phyloP scores from a whole-genome alignment of 2,329 filamentous ascomycete species.

The Trichoderma sp. region DNA sequence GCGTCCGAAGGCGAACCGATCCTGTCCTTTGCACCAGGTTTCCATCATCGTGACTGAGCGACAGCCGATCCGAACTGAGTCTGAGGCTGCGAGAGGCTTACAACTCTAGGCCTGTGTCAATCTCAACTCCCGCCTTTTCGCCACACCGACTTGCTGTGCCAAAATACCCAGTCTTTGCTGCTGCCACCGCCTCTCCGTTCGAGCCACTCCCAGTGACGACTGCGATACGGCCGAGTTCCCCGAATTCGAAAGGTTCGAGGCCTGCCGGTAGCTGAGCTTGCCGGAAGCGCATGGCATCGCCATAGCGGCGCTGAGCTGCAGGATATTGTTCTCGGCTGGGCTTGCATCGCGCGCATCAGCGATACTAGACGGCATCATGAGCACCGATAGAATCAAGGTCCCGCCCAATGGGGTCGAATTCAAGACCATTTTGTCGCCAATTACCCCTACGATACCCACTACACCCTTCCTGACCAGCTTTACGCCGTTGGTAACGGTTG shows the following conservation, averaged over 20 bases:
- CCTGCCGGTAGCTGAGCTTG: constrained; percentile 15
- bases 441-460: constrained; percentile 39
- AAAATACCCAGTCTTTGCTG: not conserved
- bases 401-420: constrained; percentile 35
- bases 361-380: constrained; percentile 35
- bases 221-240: not conserved
- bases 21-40: constrained; percentile 18
- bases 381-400: constrained; percentile 36
- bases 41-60: not conserved
- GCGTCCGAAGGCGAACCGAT: constrained; percentile 15
- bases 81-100: constrained; percentile 3
- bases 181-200: constrained; percentile 4
- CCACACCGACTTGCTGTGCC: constrained; percentile 16
- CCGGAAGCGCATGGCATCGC: constrained; percentile 35
- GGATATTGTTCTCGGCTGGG: constrained; percentile 24
- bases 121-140: constrained; percentile 24
- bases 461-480: constrained; percentile 49
- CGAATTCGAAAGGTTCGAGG: not conserved
- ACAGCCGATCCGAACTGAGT: not conserved
- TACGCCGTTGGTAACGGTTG: constrained; percentile 73
- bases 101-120: constrained; percentile 14
- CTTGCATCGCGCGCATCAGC: constrained; percentile 5
- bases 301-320: constrained; percentile 30
- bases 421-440: constrained; percentile 41
- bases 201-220: not conserved